These are phyloP conservation scores for Nakataea oryzae DNA, from an alignment of 2,329 filamentous ascomycete species.

Conservation along the genomic window DNA sequence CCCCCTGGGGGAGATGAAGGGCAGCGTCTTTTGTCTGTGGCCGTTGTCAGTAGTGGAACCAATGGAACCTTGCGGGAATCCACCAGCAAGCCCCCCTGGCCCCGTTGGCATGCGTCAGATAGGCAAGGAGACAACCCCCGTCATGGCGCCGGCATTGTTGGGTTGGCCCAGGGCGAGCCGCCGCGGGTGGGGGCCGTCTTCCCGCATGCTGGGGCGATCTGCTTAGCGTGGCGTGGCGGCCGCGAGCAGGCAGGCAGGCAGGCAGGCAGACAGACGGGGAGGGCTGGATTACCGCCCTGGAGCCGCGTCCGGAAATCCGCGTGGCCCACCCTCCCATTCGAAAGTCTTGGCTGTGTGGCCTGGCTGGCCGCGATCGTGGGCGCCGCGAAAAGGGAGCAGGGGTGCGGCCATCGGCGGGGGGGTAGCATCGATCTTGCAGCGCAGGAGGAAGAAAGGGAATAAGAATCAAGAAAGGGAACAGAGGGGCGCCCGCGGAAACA, in stretches of 20 bases:
- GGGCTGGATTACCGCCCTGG: background rate
- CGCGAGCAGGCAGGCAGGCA: too few species aligned
- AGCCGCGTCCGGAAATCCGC: background rate
- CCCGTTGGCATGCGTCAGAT: too few species aligned
- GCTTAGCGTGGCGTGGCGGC: too few species aligned
- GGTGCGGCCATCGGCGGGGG: background rate
- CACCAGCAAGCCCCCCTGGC: too few species aligned
- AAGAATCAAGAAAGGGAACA: background rate
- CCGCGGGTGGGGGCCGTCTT: background rate
- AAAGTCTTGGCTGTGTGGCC: background rate
- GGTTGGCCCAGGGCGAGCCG: too few species aligned
- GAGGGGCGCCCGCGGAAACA: background rate
- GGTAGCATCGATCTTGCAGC: background rate
- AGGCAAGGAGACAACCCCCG: too few species aligned
- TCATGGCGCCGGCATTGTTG: too few species aligned
- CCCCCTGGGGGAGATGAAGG: background rate
- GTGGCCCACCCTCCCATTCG: background rate
- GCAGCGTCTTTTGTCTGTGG: background rate
- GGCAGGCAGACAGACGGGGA: too few species aligned
- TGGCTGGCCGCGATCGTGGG: background rate
- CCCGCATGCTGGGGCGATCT: background rate
- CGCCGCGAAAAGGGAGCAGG: background rate
- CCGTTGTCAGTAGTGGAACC: background rate
- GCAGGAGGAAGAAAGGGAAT: background rate
- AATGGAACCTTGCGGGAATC: background rate